phyloP scores from a whole-genome alignment of 2,329 filamentous ascomycete species.

The Trichoderma afroharzianum region DNA sequence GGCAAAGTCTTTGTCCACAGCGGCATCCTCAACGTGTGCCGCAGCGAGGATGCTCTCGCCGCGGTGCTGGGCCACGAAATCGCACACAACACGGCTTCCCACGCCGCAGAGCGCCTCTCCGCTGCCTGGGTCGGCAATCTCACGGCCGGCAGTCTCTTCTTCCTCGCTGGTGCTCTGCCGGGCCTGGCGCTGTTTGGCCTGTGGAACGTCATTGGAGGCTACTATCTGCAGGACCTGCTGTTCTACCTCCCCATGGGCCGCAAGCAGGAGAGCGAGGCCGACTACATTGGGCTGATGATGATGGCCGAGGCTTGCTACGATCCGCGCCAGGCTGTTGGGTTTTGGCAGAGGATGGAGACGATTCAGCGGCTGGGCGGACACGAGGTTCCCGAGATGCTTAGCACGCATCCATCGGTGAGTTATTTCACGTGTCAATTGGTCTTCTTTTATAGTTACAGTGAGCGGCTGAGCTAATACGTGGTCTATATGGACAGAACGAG shows the following conservation, averaged over 20 bases:
- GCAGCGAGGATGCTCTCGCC: constrained; percentile 66
- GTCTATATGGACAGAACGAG: constrained; percentile 43
- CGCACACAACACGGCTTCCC: constrained; percentile 69
- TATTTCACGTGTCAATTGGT: background rate
- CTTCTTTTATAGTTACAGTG: background rate
- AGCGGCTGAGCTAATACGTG: background rate
- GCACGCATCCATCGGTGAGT: constrained; percentile 69
- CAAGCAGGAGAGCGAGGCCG: constrained; percentile 72
- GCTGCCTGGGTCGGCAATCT: constrained; percentile 50
- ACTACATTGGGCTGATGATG: constrained; percentile 78
- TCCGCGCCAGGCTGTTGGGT: constrained; percentile 60
- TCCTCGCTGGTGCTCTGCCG: constrained; percentile 44
- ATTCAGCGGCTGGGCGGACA: constrained; percentile 37
- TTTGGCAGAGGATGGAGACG: constrained; percentile 66
- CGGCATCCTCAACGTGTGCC: constrained; percentile 65
- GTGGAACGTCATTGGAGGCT: constrained; percentile 44
- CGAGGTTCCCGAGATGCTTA: constrained; percentile 66
- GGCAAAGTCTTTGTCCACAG: constrained; percentile 79
- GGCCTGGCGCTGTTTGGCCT: constrained; percentile 37
- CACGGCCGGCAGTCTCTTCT: constrained; percentile 46
- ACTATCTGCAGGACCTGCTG: constrained; percentile 55
- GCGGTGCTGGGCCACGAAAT: constrained; percentile 78
- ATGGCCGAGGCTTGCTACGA: constrained; percentile 79
- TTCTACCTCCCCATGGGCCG: constrained; percentile 65
- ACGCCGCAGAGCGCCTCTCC: constrained; percentile 62